Conservation (phyloP, 164 flowering plant species). For the Cinnamomum chago region DNA sequence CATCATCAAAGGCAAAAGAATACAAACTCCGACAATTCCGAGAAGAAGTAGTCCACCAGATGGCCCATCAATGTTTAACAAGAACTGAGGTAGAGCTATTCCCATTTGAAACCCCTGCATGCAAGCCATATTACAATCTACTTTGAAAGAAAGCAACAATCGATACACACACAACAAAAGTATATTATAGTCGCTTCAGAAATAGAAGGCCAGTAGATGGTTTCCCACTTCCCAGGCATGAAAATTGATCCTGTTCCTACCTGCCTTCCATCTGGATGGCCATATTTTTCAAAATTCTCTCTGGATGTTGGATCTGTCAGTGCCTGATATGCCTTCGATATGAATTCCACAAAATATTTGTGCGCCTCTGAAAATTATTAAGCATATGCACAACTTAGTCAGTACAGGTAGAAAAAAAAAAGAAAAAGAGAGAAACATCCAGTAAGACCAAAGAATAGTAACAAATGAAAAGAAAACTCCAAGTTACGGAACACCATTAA, state of each 20-base stretch:
- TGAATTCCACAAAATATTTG: slow-evolving; percentile 82
- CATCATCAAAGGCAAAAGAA: slow-evolving; percentile 81
- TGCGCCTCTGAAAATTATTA: slow-evolving; percentile 67
- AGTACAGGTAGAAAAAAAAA: not conserved
- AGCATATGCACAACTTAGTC: not conserved
- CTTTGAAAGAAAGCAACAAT: no score
- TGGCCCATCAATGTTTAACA: slow-evolving; percentile 87
- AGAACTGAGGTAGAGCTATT: slow-evolving; percentile 91
- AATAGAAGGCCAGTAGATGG: not conserved
- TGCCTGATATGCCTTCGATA: slow-evolving; percentile 97
- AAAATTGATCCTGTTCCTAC: slow-evolving; percentile 41
- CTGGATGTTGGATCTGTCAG: slow-evolving; percentile 92
- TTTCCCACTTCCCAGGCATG: slow-evolving; percentile 2
- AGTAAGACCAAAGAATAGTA: not conserved
- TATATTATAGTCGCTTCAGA: not conserved
- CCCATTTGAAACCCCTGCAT: slow-evolving; percentile 98
- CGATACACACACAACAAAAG: no score
- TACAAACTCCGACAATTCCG: slow-evolving; percentile 89
- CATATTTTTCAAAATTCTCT: slow-evolving; percentile 96
- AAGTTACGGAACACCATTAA: slow-evolving; percentile 33
- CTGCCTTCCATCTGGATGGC: slow-evolving; percentile 99
- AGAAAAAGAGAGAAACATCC: not conserved
- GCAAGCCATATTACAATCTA: slow-evolving; percentile 1
- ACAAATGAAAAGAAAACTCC: slow-evolving; percentile 6
- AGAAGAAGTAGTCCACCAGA: slow-evolving; percentile 86